phyloP scores from a whole-genome alignment of 495 filamentous ascomycete species.

The Penicillium egyptiacum region DNA sequence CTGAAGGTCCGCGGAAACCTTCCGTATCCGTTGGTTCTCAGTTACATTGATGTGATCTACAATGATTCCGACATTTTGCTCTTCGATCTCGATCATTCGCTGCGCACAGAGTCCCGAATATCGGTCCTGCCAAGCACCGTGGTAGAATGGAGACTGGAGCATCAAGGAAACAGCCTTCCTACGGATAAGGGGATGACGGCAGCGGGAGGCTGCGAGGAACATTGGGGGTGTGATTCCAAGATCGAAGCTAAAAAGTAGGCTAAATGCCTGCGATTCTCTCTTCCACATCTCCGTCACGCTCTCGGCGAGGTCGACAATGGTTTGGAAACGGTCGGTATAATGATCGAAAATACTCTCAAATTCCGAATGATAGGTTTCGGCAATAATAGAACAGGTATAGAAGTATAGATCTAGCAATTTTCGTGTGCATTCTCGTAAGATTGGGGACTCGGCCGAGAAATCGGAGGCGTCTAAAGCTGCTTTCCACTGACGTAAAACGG shows the following conservation, averaged over 20 bases:
- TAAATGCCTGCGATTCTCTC: neutral
- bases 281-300: neutral
- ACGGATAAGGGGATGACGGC: slow-evolving; percentile 5
- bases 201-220: slow-evolving; percentile 10
- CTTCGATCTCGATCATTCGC: slow-evolving; percentile 10
- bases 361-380: neutral
- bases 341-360: slow-evolving; percentile 7
- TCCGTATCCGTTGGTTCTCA: too few relatives aligned
- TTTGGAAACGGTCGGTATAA: neutral
- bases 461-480: slow-evolving; percentile 2
- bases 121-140: slow-evolving; percentile 11
- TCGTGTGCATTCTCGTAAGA: neutral
- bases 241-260: slow-evolving; percentile 11
- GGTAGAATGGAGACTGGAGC: slow-evolving; percentile 8
- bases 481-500: slow-evolving; percentile 9
- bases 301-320: slow-evolving; percentile 2
- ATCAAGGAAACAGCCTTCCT: slow-evolving; percentile 7
- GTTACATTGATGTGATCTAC: too few relatives aligned
- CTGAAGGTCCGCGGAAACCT: too few relatives aligned
- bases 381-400: slow-evolving; percentile 5
- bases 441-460: neutral
- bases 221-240: slow-evolving; percentile 8
- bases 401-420: slow-evolving; percentile 10
- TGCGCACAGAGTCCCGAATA: slow-evolving; percentile 14
- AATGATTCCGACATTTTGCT: neutral